Conservation (phyloP, 345 rosid species). For the Punica granatum region DNA sequence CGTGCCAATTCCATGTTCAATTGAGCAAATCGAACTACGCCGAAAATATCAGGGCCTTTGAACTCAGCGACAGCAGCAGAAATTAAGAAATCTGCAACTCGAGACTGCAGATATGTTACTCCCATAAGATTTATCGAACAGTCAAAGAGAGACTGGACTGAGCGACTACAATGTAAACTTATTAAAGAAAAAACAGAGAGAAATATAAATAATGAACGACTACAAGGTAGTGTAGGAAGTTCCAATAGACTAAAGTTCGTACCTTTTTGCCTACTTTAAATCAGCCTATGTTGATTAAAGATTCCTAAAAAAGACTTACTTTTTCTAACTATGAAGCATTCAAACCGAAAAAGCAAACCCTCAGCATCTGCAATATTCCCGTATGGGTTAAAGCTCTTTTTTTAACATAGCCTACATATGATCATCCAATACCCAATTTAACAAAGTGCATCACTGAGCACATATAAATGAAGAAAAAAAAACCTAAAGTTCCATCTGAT, state of each 20-base stretch:
- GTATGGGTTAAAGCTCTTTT: background rate
- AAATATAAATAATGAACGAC: background rate
- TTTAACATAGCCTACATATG: background rate
- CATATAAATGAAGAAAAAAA: too few relatives aligned
- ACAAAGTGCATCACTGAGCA: background rate
- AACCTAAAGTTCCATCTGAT: too few relatives aligned
- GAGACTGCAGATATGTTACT: background rate
- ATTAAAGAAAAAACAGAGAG: background rate
- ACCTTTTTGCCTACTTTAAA: background rate
- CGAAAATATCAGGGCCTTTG: conserved; percentile 86
- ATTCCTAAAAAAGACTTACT: background rate
- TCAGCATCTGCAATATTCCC: background rate
- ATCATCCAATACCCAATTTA: background rate
- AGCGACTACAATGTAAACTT: background rate
- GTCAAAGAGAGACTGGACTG: background rate
- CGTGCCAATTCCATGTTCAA: conserved; percentile 83
- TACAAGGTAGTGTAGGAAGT: background rate
- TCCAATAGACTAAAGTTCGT: background rate
- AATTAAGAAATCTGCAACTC: conserved; percentile 60
- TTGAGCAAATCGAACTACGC: conserved; percentile 87
- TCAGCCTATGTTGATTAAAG: background rate
- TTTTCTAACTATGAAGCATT: background rate
- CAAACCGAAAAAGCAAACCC: too few relatives aligned
- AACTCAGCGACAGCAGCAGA: conserved; percentile 93
- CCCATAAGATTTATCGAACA: background rate